These are phyloP conservation scores for Eucalyptus virginea DNA, from an alignment of 345 rosid genomes.

Conservation along the genomic window DNA sequence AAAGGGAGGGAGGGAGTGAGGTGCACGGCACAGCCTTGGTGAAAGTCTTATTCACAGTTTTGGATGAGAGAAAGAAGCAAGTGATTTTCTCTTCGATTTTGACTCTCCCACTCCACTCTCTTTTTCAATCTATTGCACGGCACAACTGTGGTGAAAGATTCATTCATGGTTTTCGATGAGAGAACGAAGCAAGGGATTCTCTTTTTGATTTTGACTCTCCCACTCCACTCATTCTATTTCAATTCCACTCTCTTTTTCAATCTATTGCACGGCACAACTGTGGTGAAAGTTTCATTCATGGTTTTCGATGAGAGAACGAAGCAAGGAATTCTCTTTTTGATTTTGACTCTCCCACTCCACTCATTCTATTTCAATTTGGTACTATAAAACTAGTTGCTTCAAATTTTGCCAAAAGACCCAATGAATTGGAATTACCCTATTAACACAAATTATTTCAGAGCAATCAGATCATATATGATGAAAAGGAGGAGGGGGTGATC, in stretches of 20 bases:
- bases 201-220: not conserved
- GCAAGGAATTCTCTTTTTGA: not conserved
- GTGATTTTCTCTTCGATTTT: too few relatives aligned
- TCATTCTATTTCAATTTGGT: not conserved
- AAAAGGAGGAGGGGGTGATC: not conserved
- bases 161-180: not conserved
- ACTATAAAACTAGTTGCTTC: not conserved
- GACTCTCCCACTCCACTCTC: too few relatives aligned
- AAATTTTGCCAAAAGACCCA: not conserved
- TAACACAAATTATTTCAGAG: not conserved
- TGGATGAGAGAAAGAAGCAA: too few relatives aligned
- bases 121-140: rapidly evolving
- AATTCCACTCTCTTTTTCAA: too few relatives aligned
- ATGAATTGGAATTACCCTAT: not conserved
- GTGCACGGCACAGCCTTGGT: too few relatives aligned
- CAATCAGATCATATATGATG: not conserved
- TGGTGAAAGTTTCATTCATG: not conserved
- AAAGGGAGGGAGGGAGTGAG: not conserved
- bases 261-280: rapidly evolving
- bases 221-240: too few relatives aligned
- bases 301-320: not conserved
- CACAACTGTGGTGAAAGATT: rapidly evolving
- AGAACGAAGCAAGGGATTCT: not conserved
- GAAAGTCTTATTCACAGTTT: too few relatives aligned
- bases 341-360: not conserved